Evolutionary conservation across 2,329 filamentous ascomycete species (phyloP), one percentile per base, ranked within the genome.

Genomic region (Fusarium scirpi): DNA sequence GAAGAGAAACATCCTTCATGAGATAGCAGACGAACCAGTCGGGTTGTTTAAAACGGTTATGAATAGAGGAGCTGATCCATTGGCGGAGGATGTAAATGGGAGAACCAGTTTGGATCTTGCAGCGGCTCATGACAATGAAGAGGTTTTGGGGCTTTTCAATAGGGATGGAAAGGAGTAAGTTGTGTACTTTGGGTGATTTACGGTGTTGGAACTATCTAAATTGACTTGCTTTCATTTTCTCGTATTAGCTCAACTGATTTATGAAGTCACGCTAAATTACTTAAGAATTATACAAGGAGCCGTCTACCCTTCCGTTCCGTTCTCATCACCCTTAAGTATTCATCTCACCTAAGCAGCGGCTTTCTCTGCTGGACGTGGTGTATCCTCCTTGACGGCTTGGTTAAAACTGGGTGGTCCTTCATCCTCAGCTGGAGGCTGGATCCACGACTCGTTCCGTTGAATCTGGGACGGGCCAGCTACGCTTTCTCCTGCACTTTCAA

Each of bases 31-130:
- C 1, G 51, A 55, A 10, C 16, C 13, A 8, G 44, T 13, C 10
- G 0, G 13, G 16, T 10, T 61, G 12, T 73, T 70, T 16, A 52
- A 62, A 32, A 49, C 18, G 8, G 16, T 62, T 2, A 41, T 73
- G 48, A 43, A 47, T 0, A 56, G 34, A 16, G 70, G 67, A 24
- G 43, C 57, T 27, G 65, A 72, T 52, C 54, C 62, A 13, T 18
- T 70, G 25, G 20, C 41, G 5, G 69, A 70, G 40, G 69, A 73
- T 56, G n/a, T 20, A 24, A 55, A 70, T 18, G 69, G 65, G n/a
- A 46, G 62, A 16, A 57, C 56, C 3, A 58, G 62, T 24, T 13
- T 74, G 47, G 66, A 70, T 34, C n/a, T 65, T 7, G 66, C 43
- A 46, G 34, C 56, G 48, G 66, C 34, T 15, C 53, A 52, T 27